Evolutionary conservation across 305 asterid species (phyloP), one percentile per base, ranked within the genome.

Genomic region (Solanum aculeatissimum): DNA sequence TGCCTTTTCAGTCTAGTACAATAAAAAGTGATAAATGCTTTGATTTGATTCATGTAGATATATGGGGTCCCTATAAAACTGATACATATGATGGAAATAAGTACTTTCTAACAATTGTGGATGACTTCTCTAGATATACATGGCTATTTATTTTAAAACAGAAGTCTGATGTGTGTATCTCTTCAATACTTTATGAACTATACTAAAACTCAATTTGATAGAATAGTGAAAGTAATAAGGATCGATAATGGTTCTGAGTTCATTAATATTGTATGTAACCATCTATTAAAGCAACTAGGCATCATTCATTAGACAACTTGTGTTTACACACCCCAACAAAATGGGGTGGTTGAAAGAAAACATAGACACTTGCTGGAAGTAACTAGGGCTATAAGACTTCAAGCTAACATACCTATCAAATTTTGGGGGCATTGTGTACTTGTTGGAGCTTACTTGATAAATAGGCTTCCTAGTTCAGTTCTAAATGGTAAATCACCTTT

Each of bases 401-500:
- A 55, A 55, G 25, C 25, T 55, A 8, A 19, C 19, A 55, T 19
- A 18, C 62, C 62, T 55, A 55, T 23, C 9, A 57, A 57, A 4
- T 57, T 57, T 57, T 57, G 7, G 66, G 25, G 29, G 21, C 32
- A 58, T 58, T 58, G 16, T 58, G 15, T 21, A 0, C 0, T 58
- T 3, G 14, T 0, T 21, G 29, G 7, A 9, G 0, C 6, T 9
- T 58, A 58, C 4, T 0, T 58, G 7, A n/a, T 9, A 58, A 45
- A 21, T 1, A 21, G 16, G 29, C 15, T 58, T 9, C 66, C 16
- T 58, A 58, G 66, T 21, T 58, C 3, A 21, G 15, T 21, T 4
- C 1, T 58, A 7, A 21, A 58, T 2, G 27, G 15, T 4, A 9
- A n/a, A 58, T 21, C 66, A 9, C 29, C 14, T 58, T n/a, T 9